Base-by-base conservation (phyloP, 495 filamentous ascomycete genomes). In the Penicillium coprophilum region DNA sequence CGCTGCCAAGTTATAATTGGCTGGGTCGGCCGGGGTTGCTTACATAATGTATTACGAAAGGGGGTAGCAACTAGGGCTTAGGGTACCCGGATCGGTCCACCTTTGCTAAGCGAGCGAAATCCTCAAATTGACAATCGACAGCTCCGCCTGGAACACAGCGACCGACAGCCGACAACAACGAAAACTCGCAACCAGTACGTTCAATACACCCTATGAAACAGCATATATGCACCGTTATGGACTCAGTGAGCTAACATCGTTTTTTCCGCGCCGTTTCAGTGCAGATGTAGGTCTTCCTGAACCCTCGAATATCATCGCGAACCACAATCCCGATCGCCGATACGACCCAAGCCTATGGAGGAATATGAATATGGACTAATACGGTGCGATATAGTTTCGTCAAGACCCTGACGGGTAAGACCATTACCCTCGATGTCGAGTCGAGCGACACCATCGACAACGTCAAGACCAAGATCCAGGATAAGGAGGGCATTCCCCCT, bases 391-490 rank as follows among this genome's bases (percentile, higher is more conserved):
- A 69, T 66, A 95, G 90, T 85, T 95, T 94, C 87, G 90, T 94
- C 82, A 93, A 94, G 83, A 93, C 90, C 82, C 87, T 94, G 66
- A 94, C 91, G 81, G 92, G 94, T 81, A 97, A 97, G 88, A 98
- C 94, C 79, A 98, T 97, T 86, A 97, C 94, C 80, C 90, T 98
- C 72, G 94, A 98, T 85, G 93, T 96, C 76, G 93, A 97, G 85
- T 96, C 91, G 74, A 89, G 85, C 72, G 93, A 97, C 81, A 97
- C 94, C 62, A 97, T 98, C 88, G 94, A 95, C 83, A 94, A 94
- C 83, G 90, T 95, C 74, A 95, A 93, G 83, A 81, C 83, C 76
- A 95, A 95, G 85, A 95, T 96, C 76, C 92, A 98, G 82, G 94
- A 98, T 80, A 98, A 98, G 88, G 94, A 98, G 80, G 94, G 94